Conservation (phyloP, 805 yeast species). For the Candida awuae region DNA sequence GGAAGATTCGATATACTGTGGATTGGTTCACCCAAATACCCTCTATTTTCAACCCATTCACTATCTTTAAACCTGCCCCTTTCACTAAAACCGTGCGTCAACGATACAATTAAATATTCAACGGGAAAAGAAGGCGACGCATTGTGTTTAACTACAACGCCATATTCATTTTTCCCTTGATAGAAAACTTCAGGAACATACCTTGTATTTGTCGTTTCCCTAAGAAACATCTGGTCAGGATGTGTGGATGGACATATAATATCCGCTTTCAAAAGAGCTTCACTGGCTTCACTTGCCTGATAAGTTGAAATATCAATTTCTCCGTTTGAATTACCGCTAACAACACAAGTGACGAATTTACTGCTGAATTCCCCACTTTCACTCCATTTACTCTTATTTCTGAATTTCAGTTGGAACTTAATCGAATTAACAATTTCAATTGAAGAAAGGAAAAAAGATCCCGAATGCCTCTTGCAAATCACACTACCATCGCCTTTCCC, state of each 20-base stretch:
- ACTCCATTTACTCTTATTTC: conserved; percentile 57
- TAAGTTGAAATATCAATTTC: conserved; percentile 88
- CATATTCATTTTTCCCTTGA: conserved; percentile 79
- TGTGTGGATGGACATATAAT: conserved; percentile 82
- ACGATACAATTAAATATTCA: conserved; percentile 77
- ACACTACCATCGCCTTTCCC: conserved; percentile 86
- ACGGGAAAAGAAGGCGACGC: conserved; percentile 91
- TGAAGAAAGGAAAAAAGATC: conserved; percentile 84
- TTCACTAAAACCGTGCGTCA: conserved; percentile 90
- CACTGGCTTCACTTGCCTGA: conserved; percentile 84
- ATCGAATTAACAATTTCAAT: conserved; percentile 82
- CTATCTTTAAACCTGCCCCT: conserved; percentile 45
- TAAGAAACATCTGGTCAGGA: conserved; percentile 78
- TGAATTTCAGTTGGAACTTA: conserved; percentile 56
- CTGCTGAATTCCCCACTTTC: conserved; percentile 66
- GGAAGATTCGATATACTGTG: conserved; percentile 36
- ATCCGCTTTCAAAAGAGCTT: conserved; percentile 80
- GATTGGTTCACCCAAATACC: conserved; percentile 59
- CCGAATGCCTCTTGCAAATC: conserved; percentile 84
- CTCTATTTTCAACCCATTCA: conserved; percentile 62
- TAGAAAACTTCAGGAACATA: conserved; percentile 95
- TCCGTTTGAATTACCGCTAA: conserved; percentile 80
- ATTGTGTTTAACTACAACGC: conserved; percentile 74
- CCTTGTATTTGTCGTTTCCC: conserved; percentile 60
- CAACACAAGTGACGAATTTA: conserved; percentile 86